Percentiles rank a stretch among this genome's conserved stretches.
Conservation (phyloP, 2,329 filamentous ascomycete species). For the Emergomyces pasteurianus region DNA sequence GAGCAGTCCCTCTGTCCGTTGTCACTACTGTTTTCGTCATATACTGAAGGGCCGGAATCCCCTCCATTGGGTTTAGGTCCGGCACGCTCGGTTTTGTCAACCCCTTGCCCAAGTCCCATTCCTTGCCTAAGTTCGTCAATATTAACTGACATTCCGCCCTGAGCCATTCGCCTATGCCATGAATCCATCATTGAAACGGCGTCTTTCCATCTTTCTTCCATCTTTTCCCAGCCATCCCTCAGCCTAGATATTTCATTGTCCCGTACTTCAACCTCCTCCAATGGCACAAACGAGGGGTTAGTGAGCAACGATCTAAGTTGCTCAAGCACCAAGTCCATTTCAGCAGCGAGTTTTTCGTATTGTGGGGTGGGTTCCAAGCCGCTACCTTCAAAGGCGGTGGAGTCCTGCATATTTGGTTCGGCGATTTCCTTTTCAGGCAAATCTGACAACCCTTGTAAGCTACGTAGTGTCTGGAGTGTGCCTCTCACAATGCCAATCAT, state of each 20-base stretch:
- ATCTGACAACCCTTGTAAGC: constrained; percentile 41
- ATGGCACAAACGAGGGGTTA: constrained; percentile 89
- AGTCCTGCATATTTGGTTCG: constrained; percentile 18
- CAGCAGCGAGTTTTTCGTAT: constrained; percentile 56
- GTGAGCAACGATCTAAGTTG: constrained; percentile 76
- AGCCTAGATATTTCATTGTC: constrained; percentile 82
- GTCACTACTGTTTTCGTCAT: constrained; percentile 18
- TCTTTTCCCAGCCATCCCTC: constrained; percentile 78
- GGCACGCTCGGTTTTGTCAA: constrained; percentile 14
- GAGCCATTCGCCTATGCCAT: constrained; percentile 68
- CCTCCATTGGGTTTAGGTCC: constrained; percentile 11
- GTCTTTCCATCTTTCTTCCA: constrained; percentile 84
- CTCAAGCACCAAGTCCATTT: constrained; percentile 66
- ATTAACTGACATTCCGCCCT: constrained; percentile 31
- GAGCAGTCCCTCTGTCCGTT: constrained; percentile 9
- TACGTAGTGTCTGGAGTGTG: constrained; percentile 57
- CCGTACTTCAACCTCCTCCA: constrained; percentile 86
- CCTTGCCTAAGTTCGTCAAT: constrained; percentile 32
- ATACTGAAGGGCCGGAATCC: neutral
- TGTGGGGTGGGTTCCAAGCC: constrained; percentile 39
- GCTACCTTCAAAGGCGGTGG: constrained; percentile 6
- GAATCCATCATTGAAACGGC: constrained; percentile 82
- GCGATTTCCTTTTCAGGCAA: constrained; percentile 16
- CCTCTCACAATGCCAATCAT: constrained; percentile 60
- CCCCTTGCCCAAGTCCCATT: constrained; percentile 30